Evolutionary conservation across 148 eudicot genomes (phyloP).

Genomic region (Rhododendron molle): DNA sequence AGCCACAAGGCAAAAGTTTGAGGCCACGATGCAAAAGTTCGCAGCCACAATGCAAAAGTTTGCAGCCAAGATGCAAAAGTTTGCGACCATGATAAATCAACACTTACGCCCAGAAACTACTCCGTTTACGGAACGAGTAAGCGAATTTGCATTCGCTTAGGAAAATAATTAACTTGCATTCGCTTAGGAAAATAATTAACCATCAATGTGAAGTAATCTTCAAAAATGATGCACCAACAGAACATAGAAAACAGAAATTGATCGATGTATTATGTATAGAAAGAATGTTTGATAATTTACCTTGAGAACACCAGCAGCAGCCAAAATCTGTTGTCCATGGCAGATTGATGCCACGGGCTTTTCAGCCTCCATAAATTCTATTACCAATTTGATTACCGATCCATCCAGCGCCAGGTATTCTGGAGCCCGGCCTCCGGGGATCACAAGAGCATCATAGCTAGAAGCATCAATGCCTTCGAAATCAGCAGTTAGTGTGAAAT

Average conservation of each 20-base stretch:
- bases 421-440: constrained; percentile 99
- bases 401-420: constrained; percentile 88
- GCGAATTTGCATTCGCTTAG: not conserved
- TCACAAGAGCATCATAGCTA: constrained; percentile 90
- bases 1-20: not conserved
- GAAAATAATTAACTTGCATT: not conserved
- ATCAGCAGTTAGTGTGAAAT: constrained; percentile 61
- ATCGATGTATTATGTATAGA: too few relatives aligned
- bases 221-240: not conserved
- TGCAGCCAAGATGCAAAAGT: too few relatives aligned
- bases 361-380: constrained; percentile 63
- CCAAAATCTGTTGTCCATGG: constrained; percentile 95
- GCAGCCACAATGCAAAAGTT: too few relatives aligned
- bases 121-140: not conserved
- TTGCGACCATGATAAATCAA: too few relatives aligned
- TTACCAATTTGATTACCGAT: constrained; percentile 62
- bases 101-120: not conserved
- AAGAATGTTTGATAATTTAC: constrained; percentile 24
- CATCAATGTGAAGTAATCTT: not conserved
- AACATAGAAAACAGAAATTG: not conserved
- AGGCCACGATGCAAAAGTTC: too few relatives aligned
- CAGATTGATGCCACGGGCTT: constrained; percentile 97
- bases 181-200: not conserved
- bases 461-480: constrained; percentile 61
- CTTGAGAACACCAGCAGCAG: constrained; percentile 98